A percentile compares a stretch with the other conserved stretches of the same genome.
These are phyloP conservation scores for Ophiostoma triangulosporum DNA, from an alignment of 2,329 filamentous ascomycete species.

Conservation along the genomic window DNA sequence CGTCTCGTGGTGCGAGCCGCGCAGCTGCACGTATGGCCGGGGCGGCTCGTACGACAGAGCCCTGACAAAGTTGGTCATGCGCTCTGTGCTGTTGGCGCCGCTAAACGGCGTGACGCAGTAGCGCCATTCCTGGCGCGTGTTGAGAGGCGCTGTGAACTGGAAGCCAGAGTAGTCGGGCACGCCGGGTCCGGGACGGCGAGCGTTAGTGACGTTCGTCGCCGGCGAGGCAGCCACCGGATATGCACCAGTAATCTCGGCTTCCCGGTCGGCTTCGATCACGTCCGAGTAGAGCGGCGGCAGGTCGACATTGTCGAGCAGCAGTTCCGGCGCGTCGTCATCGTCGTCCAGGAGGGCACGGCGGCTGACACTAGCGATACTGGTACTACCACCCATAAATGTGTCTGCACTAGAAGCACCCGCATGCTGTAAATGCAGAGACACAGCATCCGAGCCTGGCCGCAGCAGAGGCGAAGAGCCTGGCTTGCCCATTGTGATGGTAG, in stretches of 20 bases:
- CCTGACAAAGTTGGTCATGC: conserved; percentile 3
- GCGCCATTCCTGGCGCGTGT: background rate
- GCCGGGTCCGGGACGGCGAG: conserved; percentile 4
- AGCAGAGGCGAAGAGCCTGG: conserved; percentile 7
- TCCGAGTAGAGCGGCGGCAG: conserved; percentile 35
- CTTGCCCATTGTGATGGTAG: conserved; percentile 4
- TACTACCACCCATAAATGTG: background rate
- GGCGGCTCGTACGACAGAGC: conserved; percentile 34
- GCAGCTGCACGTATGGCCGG: conserved; percentile 36
- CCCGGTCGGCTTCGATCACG: conserved; percentile 15
- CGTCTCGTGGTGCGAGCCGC: conserved; percentile 38
- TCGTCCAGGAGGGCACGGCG: conserved; percentile 1
- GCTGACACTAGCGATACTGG: background rate
- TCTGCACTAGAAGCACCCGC: background rate
- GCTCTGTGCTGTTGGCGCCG: background rate
- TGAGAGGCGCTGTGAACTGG: background rate
- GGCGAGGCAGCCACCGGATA: conserved; percentile 20
- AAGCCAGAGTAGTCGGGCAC: background rate
- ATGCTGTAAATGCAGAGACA: conserved; percentile 19
- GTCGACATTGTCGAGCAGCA: conserved; percentile 25
- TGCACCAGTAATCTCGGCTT: background rate
- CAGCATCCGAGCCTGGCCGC: conserved; percentile 15
- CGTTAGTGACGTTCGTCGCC: conserved; percentile 8
- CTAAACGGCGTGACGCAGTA: background rate
- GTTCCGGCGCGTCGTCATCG: conserved; percentile 21